Conservation (phyloP, 225 moss, liverwort and hornwort species). For the Sphagnum contortum region DNA sequence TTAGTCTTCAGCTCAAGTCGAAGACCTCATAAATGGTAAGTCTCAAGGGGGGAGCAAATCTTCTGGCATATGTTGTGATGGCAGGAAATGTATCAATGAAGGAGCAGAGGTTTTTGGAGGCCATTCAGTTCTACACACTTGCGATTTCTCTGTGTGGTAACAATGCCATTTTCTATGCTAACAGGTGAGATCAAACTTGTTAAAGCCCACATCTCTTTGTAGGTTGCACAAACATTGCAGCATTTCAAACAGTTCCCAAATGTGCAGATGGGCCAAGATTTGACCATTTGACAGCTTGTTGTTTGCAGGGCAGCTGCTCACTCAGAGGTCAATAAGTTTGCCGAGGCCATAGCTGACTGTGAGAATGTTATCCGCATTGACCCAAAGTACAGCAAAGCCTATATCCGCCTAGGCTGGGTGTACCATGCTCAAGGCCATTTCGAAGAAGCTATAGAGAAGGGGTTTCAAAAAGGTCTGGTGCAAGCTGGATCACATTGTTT, state of each 20-base stretch:
- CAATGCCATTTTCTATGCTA: slow-evolving; percentile 48
- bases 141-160: slow-evolving; percentile 44
- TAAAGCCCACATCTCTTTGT: no score
- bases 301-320: slow-evolving; percentile 55
- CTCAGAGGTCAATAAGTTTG: slow-evolving; percentile 38
- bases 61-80: no score
- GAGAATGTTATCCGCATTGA: slow-evolving; percentile 46
- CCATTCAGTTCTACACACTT: slow-evolving; percentile 49
- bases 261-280: background rate
- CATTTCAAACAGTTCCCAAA: background rate
- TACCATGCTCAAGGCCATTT: slow-evolving; percentile 48
- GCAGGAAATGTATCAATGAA: slow-evolving; percentile 45
- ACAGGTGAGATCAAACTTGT: slow-evolving; percentile 16
- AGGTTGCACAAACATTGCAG: background rate
- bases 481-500: no score
- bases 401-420: slow-evolving; percentile 45
- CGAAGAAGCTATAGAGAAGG: slow-evolving; percentile 49
- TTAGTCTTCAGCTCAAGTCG: no score
- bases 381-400: slow-evolving; percentile 50
- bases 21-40: no score
- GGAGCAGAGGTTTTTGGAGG: slow-evolving; percentile 28
- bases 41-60: no score
- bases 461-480: slow-evolving; percentile 36
- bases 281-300: background rate
- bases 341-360: slow-evolving; percentile 55